phyloP scores from a whole-genome alignment of 805 yeast genomes.

The Candida berthetii region DNA sequence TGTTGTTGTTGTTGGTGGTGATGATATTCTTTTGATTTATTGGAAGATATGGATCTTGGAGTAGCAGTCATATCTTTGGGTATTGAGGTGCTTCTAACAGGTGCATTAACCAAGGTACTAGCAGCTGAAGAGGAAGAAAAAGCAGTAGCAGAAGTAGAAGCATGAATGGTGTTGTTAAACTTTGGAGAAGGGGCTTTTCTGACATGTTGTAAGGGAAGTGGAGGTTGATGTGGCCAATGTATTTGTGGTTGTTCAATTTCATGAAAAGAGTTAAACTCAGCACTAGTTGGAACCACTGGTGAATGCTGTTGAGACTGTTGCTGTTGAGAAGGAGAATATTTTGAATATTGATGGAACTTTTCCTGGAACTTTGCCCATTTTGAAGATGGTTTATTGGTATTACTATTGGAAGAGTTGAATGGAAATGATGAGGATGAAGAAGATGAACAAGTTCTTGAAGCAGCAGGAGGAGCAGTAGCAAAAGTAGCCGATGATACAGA shows the following conservation, averaged over 20 bases:
- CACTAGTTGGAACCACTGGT: neutral
- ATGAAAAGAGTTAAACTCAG: neutral
- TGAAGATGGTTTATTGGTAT: slow-evolving; percentile 4
- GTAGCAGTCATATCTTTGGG: neutral
- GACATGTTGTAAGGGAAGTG: neutral
- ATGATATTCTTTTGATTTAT: no score
- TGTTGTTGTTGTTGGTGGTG: neutral
- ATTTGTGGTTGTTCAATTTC: neutral
- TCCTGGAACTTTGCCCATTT: slow-evolving; percentile 19
- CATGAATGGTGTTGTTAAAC: no score
- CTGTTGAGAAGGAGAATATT: neutral
- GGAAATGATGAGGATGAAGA: no score
- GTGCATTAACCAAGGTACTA: neutral
- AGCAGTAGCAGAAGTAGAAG: no score
- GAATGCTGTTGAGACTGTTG: neutral
- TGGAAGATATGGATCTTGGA: no score
- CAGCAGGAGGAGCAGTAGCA: no score
- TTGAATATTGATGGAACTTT: slow-evolving; percentile 8
- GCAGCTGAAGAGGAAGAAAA: no score
- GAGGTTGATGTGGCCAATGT: neutral
- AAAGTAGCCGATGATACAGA: no score
- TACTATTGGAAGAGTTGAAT: no score
- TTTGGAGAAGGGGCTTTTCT: no score
- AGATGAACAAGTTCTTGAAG: no score
- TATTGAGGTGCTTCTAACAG: neutral